These are phyloP conservation scores for Ramaria sp. DNA, from an alignment of 768 basidiomycete species.

Conservation along the genomic window DNA sequence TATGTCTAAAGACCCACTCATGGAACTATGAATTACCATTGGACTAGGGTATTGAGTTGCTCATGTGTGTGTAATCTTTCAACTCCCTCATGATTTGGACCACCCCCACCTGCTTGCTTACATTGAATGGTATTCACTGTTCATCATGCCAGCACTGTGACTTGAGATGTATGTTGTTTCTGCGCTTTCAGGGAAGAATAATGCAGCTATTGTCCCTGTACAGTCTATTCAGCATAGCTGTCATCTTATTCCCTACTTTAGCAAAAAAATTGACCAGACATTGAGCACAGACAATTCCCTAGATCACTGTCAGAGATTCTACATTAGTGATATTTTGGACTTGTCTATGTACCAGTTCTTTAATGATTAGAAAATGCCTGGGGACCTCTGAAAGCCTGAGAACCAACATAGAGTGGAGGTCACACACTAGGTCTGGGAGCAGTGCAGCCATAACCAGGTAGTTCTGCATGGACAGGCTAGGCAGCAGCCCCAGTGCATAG, in stretches of 20 bases:
- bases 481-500: no score
- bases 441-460: no score
- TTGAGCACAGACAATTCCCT: conserved; percentile 15
- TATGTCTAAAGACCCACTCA: background rate
- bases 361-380: no score
- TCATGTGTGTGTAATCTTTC: conserved; percentile 12
- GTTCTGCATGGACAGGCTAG: no score
- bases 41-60: conserved; percentile 8
- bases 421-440: no score
- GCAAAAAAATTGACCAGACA: no score
- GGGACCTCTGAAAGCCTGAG: no score
- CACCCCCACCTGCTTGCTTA: conserved; percentile 15
- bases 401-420: no score
- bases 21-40: background rate
- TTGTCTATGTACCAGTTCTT: background rate
- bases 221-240: no score
- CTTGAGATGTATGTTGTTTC: conserved; percentile 15
- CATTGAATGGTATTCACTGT: conserved; percentile 18
- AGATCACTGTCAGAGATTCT: conserved; percentile 7
- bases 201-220: no score
- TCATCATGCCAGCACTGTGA: background rate
- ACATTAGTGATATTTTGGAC: background rate
- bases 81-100: conserved; percentile 5
- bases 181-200: conserved; percentile 6
- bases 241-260: no score